Percentiles rank a stretch among this genome's conserved stretches.
Conservation (phyloP, 208 protist genomes). For the Endotrypanum monterogeii region DNA sequence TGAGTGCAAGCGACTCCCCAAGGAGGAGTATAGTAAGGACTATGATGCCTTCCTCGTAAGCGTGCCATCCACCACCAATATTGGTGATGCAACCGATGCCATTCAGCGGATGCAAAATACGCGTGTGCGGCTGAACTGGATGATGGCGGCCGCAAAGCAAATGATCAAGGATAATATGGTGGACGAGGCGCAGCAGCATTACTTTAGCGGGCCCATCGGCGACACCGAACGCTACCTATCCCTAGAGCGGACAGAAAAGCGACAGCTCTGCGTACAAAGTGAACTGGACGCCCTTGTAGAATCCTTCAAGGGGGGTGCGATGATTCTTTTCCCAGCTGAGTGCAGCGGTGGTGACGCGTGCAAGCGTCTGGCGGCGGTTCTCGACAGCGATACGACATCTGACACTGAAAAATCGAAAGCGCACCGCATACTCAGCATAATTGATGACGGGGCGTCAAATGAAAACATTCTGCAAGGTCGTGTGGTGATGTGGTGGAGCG, state of each 20-base stretch:
- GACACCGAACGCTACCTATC: slow-evolving; percentile 83
- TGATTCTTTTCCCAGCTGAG: slow-evolving; percentile 89
- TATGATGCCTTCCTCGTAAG: slow-evolving; percentile 81
- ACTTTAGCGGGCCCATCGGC: slow-evolving; percentile 62
- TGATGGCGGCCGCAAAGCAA: slow-evolving; percentile 77
- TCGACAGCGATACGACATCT: slow-evolving; percentile 63
- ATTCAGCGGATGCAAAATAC: slow-evolving; percentile 87
- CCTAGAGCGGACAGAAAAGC: slow-evolving; percentile 65
- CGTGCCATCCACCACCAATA: slow-evolving; percentile 56
- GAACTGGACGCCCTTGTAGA: slow-evolving; percentile 68
- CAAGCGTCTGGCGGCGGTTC: slow-evolving; percentile 53
- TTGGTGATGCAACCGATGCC: slow-evolving; percentile 75
- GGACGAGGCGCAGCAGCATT: slow-evolving; percentile 64
- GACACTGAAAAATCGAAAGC: slow-evolving; percentile 76
- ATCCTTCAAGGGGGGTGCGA: slow-evolving; percentile 81
- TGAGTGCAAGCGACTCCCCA: slow-evolving; percentile 88
- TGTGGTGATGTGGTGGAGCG: slow-evolving; percentile 90
- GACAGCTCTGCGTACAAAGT: slow-evolving; percentile 57
- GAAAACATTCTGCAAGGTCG: slow-evolving; percentile 73
- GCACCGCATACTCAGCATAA: slow-evolving; percentile 79
- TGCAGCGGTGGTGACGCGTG: slow-evolving; percentile 81
- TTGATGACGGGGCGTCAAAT: slow-evolving; percentile 85
- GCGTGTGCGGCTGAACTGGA: slow-evolving; percentile 85
- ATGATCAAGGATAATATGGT: slow-evolving; percentile 77
- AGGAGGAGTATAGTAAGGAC: slow-evolving; percentile 92